Evolutionary conservation across 768 basidiomycete genomes (phyloP).

Genomic region (Dendrothele bispora): DNA sequence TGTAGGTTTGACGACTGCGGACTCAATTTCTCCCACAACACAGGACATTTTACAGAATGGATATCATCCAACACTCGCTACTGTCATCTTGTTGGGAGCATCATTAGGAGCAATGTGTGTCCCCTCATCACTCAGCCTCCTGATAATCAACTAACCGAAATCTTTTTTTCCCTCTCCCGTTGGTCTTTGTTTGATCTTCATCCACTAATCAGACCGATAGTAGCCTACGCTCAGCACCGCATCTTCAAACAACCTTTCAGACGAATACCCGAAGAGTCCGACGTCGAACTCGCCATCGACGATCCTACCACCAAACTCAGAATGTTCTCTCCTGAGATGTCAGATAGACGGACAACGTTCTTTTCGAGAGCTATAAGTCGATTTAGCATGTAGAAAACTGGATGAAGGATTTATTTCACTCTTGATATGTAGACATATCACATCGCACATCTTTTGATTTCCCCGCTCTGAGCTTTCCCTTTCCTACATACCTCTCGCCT

Average conservation of each 20-base stretch:
- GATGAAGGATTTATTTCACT: no score
- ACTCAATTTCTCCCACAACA: not conserved
- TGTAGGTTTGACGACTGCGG: not conserved
- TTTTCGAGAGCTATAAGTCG: slow-evolving; percentile 21
- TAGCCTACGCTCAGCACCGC: slow-evolving; percentile 55
- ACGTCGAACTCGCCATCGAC: slow-evolving; percentile 18
- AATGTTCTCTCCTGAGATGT: not conserved
- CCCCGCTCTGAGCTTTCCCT: no score
- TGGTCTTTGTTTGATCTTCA: not conserved
- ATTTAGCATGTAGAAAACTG: not conserved
- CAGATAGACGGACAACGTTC: slow-evolving; percentile 18
- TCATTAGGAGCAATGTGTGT: slow-evolving; percentile 61
- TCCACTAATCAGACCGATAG: slow-evolving; percentile 39
- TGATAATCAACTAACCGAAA: not conserved
- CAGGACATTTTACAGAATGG: slow-evolving; percentile 49
- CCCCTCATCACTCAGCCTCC: not conserved
- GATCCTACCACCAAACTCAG: no score
- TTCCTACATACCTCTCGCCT: no score
- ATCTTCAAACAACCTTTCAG: slow-evolving; percentile 53
- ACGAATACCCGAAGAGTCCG: slow-evolving; percentile 17
- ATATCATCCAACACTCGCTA: slow-evolving; percentile 51
- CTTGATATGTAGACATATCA: no score
- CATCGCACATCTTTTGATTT: no score
- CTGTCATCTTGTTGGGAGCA: slow-evolving; percentile 49
- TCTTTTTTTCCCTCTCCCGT: not conserved